Percentiles rank a stretch among this genome's conserved stretches.
Conservation (phyloP, 768 basidiomycete genomes). For the Leccinum subgranulosum region DNA sequence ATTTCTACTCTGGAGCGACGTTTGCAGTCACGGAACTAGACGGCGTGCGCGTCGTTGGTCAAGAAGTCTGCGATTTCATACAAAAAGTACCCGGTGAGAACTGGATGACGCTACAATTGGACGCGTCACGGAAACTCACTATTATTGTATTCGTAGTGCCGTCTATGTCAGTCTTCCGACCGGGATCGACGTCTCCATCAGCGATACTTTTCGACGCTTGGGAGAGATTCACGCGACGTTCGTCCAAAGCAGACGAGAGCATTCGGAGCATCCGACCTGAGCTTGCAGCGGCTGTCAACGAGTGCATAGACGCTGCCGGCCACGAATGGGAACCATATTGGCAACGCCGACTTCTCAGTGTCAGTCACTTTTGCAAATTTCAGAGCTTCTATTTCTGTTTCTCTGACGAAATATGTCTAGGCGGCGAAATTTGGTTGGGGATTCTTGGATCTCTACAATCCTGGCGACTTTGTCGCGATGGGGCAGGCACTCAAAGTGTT, state of each 20-base stretch:
- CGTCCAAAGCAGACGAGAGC: constrained; percentile 91
- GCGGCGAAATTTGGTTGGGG: constrained; percentile 97
- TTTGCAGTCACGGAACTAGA: constrained; percentile 86
- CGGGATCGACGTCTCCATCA: constrained; percentile 88
- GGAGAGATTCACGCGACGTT: constrained; percentile 78
- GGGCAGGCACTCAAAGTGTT: constrained; percentile 90
- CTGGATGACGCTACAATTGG: background rate
- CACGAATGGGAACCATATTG: constrained; percentile 88
- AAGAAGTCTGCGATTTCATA: constrained; percentile 80
- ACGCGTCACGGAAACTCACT: background rate
- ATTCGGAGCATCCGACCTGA: constrained; percentile 87
- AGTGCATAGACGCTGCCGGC: constrained; percentile 91
- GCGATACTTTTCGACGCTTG: constrained; percentile 93
- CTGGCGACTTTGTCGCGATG: constrained; percentile 89
- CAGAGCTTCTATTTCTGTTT: background rate
- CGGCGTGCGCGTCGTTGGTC: constrained; percentile 79
- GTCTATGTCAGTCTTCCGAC: constrained; percentile 79
- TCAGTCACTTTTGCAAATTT: constrained; percentile 29
- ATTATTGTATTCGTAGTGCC: constrained; percentile 47
- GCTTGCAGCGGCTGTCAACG: constrained; percentile 81
- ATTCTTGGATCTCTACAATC: constrained; percentile 90
- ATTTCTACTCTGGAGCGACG: constrained; percentile 70
- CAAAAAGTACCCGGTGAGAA: constrained; percentile 87
- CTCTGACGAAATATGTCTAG: constrained; percentile 36
- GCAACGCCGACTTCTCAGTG: constrained; percentile 85